A percentile compares a stretch with the other conserved stretches of the same genome.
These are phyloP conservation scores for Didymella exigua DNA, from an alignment of 2,329 filamentous ascomycete species.

Conservation along the genomic window DNA sequence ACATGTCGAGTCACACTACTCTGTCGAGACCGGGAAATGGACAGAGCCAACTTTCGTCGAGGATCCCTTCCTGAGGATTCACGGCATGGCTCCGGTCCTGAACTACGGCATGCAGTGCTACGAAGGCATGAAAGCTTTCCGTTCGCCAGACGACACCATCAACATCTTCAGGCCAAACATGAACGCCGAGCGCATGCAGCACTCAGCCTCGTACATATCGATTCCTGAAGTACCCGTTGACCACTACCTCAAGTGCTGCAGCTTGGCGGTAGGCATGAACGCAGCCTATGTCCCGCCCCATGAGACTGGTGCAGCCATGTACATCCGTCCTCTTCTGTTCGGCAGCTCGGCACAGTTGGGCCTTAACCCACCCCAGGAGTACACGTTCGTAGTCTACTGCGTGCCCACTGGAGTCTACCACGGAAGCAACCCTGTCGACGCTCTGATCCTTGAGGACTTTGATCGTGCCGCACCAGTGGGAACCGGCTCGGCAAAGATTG, in stretches of 20 bases:
- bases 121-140: slow-evolving; percentile 98
- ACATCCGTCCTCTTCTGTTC: slow-evolving; percentile 87
- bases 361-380: slow-evolving; percentile 85
- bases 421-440: slow-evolving; percentile 84
- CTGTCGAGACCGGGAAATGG: slow-evolving; percentile 76
- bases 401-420: slow-evolving; percentile 95
- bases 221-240: slow-evolving; percentile 79
- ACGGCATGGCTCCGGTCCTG: slow-evolving; percentile 92
- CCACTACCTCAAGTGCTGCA: slow-evolving; percentile 76
- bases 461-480: slow-evolving; percentile 92
- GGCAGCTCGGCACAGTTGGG: slow-evolving; percentile 87
- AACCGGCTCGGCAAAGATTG: slow-evolving; percentile 89
- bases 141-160: slow-evolving; percentile 73
- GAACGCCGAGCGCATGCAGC: slow-evolving; percentile 83
- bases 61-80: slow-evolving; percentile 84
- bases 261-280: slow-evolving; percentile 83
- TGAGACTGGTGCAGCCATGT: slow-evolving; percentile 87
- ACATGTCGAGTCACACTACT: slow-evolving; percentile 88
- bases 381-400: slow-evolving; percentile 88
- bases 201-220: slow-evolving; percentile 81
- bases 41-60: slow-evolving; percentile 76
- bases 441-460: slow-evolving; percentile 88
- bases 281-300: slow-evolving; percentile 91
- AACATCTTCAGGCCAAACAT: slow-evolving; percentile 85
- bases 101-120: slow-evolving; percentile 98